Conservation (phyloP, 345 rosid species). For the Rhodamnia argentea region DNA sequence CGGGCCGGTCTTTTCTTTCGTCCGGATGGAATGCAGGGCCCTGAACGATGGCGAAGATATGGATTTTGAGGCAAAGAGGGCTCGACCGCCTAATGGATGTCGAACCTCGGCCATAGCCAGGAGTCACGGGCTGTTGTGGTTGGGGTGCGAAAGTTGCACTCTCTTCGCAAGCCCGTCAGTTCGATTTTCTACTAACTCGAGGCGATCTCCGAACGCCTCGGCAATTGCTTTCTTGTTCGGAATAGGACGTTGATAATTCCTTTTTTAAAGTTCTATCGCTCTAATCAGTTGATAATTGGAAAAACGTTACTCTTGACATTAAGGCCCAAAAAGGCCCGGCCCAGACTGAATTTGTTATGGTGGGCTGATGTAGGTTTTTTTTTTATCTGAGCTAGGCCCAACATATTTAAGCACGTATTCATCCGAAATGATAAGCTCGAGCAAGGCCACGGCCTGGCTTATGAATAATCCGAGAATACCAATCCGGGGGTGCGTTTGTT, state of each 20-base stretch:
- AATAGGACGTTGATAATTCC: neutral
- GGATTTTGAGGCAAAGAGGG: neutral
- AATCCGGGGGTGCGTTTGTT: neutral
- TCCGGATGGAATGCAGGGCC: neutral
- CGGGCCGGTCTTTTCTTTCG: neutral
- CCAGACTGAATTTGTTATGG: neutral
- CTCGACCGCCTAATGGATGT: neutral
- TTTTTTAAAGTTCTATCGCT: neutral
- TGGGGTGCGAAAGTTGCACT: neutral
- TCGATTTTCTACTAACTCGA: no score
- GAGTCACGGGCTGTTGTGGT: neutral
- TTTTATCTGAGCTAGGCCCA: neutral
- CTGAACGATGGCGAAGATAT: neutral
- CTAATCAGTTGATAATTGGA: neutral
- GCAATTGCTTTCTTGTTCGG: neutral
- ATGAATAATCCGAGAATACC: neutral
- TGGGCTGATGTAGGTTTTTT: neutral
- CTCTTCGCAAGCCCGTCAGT: neutral
- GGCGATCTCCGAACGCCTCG: neutral
- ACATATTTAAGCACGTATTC: neutral
- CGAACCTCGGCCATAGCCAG: neutral
- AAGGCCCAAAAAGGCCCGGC: neutral
- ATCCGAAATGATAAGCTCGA: neutral
- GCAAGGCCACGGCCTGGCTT: neutral
- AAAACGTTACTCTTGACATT: neutral